Evolutionary conservation across 331 rosid genomes (phyloP).

Genomic region (Dryas integrifolia): DNA sequence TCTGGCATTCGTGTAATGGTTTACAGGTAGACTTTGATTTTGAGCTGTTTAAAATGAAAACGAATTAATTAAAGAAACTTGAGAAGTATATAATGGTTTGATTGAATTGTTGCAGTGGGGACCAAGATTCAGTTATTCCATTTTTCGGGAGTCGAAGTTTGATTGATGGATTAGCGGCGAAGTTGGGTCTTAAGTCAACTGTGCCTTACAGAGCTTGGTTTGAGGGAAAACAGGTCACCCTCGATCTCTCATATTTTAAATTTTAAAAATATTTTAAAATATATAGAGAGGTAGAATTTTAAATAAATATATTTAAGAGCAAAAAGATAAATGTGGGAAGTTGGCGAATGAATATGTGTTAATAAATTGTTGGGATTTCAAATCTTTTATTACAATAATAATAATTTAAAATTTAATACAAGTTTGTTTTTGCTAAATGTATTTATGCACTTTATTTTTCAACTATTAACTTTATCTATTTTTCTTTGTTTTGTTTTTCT

Average conservation of each 20-base stretch:
- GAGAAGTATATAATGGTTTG: background rate
- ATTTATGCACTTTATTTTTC: no score
- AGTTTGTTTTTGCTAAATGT: no score
- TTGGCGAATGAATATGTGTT: no score
- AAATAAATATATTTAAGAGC: background rate
- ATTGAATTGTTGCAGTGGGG: constrained; percentile 28
- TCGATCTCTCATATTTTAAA: no score
- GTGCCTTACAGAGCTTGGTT: constrained; percentile 41
- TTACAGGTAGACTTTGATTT: constrained; percentile 32
- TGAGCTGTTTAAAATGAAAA: no score
- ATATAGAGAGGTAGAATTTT: background rate
- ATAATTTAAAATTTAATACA: no score
- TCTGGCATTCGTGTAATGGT: constrained; percentile 39
- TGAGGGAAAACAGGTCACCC: constrained; percentile 31
- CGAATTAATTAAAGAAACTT: no score
- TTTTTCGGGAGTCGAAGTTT: constrained; percentile 29
- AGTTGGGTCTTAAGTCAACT: constrained; percentile 29
- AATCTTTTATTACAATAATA: no score
- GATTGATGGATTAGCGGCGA: constrained; percentile 28
- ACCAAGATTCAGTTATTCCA: constrained; percentile 39
- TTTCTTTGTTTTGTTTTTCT: background rate
- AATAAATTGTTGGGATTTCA: no score
- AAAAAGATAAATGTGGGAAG: no score
- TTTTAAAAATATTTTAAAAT: no score
- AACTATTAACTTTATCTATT: background rate